A percentile compares a stretch with the other conserved stretches of the same genome.
phyloP scores from a whole-genome alignment of 2,329 filamentous ascomycete genomes.

The Cyphellophora attinorum region DNA sequence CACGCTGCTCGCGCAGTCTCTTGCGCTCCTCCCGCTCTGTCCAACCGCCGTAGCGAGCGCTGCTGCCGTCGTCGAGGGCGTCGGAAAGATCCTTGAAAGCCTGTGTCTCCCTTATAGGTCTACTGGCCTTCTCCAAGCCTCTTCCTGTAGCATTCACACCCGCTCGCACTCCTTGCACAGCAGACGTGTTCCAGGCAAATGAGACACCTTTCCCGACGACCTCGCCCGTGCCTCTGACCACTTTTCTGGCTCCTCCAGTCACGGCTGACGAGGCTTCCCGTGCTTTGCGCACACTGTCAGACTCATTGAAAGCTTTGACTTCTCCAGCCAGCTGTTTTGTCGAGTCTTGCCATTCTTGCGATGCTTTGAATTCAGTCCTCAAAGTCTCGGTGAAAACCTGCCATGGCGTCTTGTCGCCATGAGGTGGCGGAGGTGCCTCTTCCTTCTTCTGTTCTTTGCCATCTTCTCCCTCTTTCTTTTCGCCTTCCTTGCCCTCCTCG shows the following conservation, averaged over 20 bases:
- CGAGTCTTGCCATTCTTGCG: constrained; percentile 98
- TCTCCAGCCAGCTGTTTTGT: constrained; percentile 88
- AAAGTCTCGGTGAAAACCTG: constrained; percentile 98
- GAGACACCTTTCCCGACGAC: constrained; percentile 82
- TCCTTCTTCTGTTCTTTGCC: constrained; percentile 54
- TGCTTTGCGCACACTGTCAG: constrained; percentile 78
- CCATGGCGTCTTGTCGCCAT: constrained; percentile 97
- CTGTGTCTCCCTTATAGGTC: constrained; percentile 87
- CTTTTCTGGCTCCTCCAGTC: constrained; percentile 70
- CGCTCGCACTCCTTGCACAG: constrained; percentile 82
- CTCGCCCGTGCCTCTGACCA: constrained; percentile 74
- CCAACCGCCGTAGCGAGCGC: constrained; percentile 92
- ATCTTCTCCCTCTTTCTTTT: constrained; percentile 39
- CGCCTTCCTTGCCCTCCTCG: constrained; percentile 36
- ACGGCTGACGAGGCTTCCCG: constrained; percentile 80
- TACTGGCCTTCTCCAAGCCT: constrained; percentile 86
- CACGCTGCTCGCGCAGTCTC: constrained; percentile 65
- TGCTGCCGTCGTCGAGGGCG: constrained; percentile 93
- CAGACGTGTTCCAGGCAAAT: constrained; percentile 95
- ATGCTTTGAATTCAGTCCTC: constrained; percentile 84
- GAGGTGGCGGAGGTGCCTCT: constrained; percentile 77
- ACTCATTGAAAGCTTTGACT: constrained; percentile 86
- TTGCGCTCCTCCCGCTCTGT: constrained; percentile 89
- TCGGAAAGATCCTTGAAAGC: constrained; percentile 89
- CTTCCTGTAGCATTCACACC: constrained; percentile 78